Conservation (phyloP, 192 early-diverging fungal genomes). For the Coemansia sp. region DNA sequence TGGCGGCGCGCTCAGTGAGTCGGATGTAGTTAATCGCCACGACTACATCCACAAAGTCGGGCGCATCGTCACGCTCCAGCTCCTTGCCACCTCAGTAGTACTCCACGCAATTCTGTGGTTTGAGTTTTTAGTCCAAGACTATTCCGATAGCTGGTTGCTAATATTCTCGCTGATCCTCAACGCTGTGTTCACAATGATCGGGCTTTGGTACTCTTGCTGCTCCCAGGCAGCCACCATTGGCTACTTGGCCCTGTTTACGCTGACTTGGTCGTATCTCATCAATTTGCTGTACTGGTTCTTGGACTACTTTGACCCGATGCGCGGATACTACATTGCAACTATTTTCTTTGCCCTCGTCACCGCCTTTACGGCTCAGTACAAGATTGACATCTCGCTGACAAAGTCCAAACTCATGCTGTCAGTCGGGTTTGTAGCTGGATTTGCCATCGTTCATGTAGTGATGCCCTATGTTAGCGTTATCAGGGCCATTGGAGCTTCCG, state of each 20-base stretch:
- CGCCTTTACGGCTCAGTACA: not conserved
- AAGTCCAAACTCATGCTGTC: not conserved
- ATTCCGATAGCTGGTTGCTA: not conserved
- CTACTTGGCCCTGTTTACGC: not conserved
- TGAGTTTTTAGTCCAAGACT: not conserved
- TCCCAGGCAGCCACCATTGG: not conserved
- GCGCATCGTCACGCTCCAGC: not conserved
- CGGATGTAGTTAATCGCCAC: not conserved
- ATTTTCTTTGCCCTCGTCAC: not conserved
- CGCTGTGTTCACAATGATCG: not conserved
- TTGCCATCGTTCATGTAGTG: not conserved
- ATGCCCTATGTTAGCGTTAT: not conserved
- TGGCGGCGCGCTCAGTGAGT: not conserved
- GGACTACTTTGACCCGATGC: slow-evolving; percentile 1
- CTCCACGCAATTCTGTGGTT: not conserved
- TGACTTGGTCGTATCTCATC: not conserved
- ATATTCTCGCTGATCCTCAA: not conserved
- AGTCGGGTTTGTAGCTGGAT: not conserved
- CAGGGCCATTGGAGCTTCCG: not conserved
- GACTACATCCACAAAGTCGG: not conserved
- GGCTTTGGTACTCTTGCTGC: not conserved
- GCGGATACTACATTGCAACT: not conserved
- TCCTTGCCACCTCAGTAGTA: not conserved
- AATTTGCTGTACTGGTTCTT: not conserved
- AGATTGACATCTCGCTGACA: not conserved